Evolutionary conservation across 2,329 filamentous ascomycete species (phyloP), one percentile per base, ranked within the genome.

Genomic region (Blastomyces parvus): DNA sequence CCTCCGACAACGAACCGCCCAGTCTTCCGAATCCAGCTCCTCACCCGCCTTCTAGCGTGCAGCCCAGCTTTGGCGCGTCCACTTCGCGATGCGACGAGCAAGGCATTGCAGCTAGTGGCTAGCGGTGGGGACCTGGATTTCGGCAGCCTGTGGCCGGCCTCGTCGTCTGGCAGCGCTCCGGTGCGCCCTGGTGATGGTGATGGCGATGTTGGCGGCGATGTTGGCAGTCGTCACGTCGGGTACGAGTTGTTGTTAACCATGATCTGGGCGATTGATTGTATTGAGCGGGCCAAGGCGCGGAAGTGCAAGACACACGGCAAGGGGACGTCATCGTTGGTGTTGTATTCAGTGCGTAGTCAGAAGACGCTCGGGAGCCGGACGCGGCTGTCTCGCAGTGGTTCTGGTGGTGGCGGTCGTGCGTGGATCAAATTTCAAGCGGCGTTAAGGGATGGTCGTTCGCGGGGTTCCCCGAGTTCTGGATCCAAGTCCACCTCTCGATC

Each of bases 31-130:
- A 78, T 78, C 75, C 78, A 73, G 72, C 74, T 81, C 70, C 78
- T 81, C 74, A 75, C 75, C 71, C 73, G 79, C 74, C 78, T 81
- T 67, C 77, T 80, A 70, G 78, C 77, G 69, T 80, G 79, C 79
- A 81, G 78, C 78, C 79, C 79, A 75, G 78, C 78, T 76, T 77
- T 80, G 78, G 79, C 79, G 79, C 79, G 78, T 79, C 79, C 79
- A 73, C 77, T 81, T 73, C 76, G 76, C 73, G 78, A 79, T 79
- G 79, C 79, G 78, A 80, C 79, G 76, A 79, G 78, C 77, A 76
- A 75, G 77, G 78, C 78, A 76, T 79, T 80, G 79, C 79, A 80
- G 77, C 78, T 77, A 73, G 77, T 77, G 72, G 76, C 76, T 76
- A 77, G 75, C 72, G 74, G 77, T 69, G 71, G 70, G 66, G 22